phyloP scores from a whole-genome alignment of 2,329 filamentous ascomycete genomes.

The Botrytis cinerea region DNA sequence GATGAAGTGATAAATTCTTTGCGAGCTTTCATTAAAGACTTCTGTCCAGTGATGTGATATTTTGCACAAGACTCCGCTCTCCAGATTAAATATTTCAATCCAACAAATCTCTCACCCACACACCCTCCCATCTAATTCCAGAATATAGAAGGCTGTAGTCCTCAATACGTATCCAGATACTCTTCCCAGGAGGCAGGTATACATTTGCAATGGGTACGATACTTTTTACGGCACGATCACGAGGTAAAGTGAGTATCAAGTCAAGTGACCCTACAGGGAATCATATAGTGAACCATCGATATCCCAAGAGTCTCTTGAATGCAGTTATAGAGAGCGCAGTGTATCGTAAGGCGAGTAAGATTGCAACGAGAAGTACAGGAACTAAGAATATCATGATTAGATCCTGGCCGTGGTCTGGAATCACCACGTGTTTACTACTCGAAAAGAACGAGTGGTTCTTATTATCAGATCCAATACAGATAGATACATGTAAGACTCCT shows the following conservation, averaged over 20 bases:
- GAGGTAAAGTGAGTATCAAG: neutral
- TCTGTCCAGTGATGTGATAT: neutral
- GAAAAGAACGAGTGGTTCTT: neutral
- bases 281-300: neutral
- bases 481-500: neutral
- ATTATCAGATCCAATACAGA: neutral
- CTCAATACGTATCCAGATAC: neutral
- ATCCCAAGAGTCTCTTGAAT: slow-evolving; percentile 1
- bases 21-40: slow-evolving; percentile 29
- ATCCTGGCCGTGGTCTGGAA: neutral
- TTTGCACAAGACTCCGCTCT: neutral
- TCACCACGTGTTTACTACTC: neutral
- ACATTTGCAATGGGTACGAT: neutral
- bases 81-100: neutral
- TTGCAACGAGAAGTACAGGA: neutral
- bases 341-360: neutral
- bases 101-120: neutral
- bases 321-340: neutral
- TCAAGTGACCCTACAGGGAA: neutral
- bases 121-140: neutral
- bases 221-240: neutral
- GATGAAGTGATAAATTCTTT: slow-evolving; percentile 53
- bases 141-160: slow-evolving; percentile 11
- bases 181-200: neutral
- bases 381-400: slow-evolving; percentile 3